Percentiles rank a stretch among this genome's conserved stretches.
Conservation (phyloP, 331 rosid genomes). For the Quercus tomentella region DNA sequence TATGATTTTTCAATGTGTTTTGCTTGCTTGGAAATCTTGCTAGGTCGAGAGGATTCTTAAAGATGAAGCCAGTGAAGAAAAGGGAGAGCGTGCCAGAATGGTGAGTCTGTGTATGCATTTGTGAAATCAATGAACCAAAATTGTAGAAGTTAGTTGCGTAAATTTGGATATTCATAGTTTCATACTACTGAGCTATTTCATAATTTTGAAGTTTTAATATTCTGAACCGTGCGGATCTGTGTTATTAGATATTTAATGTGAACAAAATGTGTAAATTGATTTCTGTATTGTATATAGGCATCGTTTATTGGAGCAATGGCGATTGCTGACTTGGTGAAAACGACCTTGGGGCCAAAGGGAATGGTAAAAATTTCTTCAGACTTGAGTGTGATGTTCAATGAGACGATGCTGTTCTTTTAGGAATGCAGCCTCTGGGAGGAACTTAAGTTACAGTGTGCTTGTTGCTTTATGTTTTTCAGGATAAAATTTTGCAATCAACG, state of each 20-base stretch:
- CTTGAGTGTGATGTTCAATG: not conserved
- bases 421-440: not conserved
- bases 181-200: not conserved
- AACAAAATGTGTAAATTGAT: not conserved
- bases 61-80: conserved; percentile 96
- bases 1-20: not conserved
- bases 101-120: conserved; percentile 37
- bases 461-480: conserved; percentile 43
- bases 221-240: not conserved
- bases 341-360: conserved; percentile 96
- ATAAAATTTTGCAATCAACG: conserved; percentile 93
- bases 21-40: conserved; percentile 1
- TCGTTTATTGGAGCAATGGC: conserved; percentile 97
- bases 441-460: not conserved
- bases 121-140: not conserved
- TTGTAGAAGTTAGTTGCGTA: not conserved
- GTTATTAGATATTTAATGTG: not conserved
- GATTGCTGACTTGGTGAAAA: conserved; percentile 93
- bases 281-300: conserved; percentile 43
- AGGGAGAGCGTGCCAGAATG: conserved; percentile 97
- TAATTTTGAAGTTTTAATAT: not conserved
- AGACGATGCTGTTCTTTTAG: not conserved
- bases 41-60: conserved; percentile 67
- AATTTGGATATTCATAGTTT: not conserved
- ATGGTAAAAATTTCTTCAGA: conserved; percentile 50